phyloP scores from a whole-genome alignment of 768 basidiomycete genomes.

The Termitomyces sp. region DNA sequence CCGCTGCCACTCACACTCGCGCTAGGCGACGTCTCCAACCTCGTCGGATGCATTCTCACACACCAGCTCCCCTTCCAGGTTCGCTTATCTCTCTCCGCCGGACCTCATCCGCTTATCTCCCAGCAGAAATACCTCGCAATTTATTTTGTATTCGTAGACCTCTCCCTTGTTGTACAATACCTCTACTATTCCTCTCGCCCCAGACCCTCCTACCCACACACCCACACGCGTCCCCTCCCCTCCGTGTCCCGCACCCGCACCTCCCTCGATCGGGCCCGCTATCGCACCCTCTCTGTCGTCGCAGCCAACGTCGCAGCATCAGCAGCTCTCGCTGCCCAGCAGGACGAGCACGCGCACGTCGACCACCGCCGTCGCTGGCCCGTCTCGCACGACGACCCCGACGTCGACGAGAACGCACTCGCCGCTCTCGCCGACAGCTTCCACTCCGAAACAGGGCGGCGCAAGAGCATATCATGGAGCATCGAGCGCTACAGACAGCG shows the following conservation, averaged over 20 bases:
- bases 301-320: conserved; percentile 74
- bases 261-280: conserved; percentile 58
- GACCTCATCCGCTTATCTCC: conserved; percentile 5
- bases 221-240: conserved; percentile 42
- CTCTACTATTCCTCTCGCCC: conserved; percentile 62
- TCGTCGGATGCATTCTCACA: conserved; percentile 89
- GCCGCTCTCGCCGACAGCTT: conserved; percentile 70
- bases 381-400: conserved; percentile 37
- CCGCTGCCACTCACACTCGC: neutral
- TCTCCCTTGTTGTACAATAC: conserved; percentile 74
- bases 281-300: conserved; percentile 65
- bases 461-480: conserved; percentile 69
- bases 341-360: conserved; percentile 41
- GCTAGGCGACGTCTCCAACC: conserved; percentile 88
- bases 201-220: conserved; percentile 21
- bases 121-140: conserved; percentile 82
- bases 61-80: conserved; percentile 95
- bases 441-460: conserved; percentile 66
- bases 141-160: conserved; percentile 88
- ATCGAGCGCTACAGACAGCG: conserved; percentile 47
- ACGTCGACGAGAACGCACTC: conserved; percentile 50
- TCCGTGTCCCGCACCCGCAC: conserved; percentile 39
- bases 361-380: conserved; percentile 29
- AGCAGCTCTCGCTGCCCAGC: conserved; percentile 66
- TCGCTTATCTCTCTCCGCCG: conserved; percentile 1